Base-by-base conservation (phyloP, 192 early-diverging fungal genomes). In the Podila clonocystis region DNA sequence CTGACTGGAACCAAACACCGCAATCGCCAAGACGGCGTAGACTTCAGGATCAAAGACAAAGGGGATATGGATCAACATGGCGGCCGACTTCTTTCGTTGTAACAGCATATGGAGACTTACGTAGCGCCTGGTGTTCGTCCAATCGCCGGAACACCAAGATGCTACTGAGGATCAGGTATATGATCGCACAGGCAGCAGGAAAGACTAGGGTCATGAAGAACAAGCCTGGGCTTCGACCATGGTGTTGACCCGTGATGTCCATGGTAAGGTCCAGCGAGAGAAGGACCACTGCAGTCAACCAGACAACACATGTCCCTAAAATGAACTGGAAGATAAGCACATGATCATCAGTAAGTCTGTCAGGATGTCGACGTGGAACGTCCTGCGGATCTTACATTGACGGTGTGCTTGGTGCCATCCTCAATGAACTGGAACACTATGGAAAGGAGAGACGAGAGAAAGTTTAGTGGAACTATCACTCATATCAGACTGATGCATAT, bases 401-500 rank as follows among this genome's bases (percentile, higher is more conserved):
- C 49, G 0, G 55, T 70, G 9, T 34, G 28, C 15, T 50, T 65
- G 24, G 78, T 73, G 7, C 78, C 78, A n/a, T 82, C 78, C 2
- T 68, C 65, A 19, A 74, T 67, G 34, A 82, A 68, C 61, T 82
- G 78, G 45, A 74, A 82, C 2, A 70, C 77, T 80, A 74, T 20
- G 6, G 11, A 8, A 65, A 24, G 13, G 13, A 19, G 34, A 22
- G 57, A 31, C 33, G 48, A 8, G 34, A 63, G 15, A 28, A 57
- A 15, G 26, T 12, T 45, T 12, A 45, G 15, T 17, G 15, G 13
- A 1, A 15, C 1, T 3, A 8, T 15, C 41, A 45, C 41, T 45
- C 41, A 15, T 0, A 45, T 45, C 41, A 45, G 3, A 45, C 13
- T 45, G 13, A 45, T 15, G 13, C 2, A 15, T 17, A 45, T 1